Percentiles rank a stretch among this genome's conserved stretches.
phyloP scores from a whole-genome alignment of 2,329 filamentous ascomycete genomes.

The Fusarium sterilihyphosum region DNA sequence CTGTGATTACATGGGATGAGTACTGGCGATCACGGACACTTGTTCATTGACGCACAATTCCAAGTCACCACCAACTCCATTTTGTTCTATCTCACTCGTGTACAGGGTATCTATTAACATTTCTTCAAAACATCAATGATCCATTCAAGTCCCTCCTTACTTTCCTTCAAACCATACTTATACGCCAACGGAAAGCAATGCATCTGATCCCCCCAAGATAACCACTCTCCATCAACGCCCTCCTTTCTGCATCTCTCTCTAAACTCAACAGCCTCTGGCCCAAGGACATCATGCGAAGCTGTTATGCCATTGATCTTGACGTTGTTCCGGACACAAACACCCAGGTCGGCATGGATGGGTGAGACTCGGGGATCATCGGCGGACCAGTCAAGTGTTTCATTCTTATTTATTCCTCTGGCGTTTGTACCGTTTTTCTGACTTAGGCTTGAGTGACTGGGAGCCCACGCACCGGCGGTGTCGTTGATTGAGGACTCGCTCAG shows the following conservation, averaged over 20 bases:
- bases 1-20: rapidly evolving
- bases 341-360: slow-evolving; percentile 57
- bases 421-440: neutral
- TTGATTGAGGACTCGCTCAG: slow-evolving; percentile 33
- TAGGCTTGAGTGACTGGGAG: neutral
- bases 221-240: slow-evolving; percentile 62
- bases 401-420: rapidly evolving
- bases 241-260: slow-evolving; percentile 55
- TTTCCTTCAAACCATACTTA: slow-evolving; percentile 58
- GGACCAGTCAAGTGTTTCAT: slow-evolving; percentile 25
- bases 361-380: slow-evolving; percentile 57
- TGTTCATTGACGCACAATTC: rapidly evolving
- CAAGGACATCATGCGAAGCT: slow-evolving; percentile 62
- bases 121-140: slow-evolving; percentile 26
- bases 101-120: neutral
- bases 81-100: neutral
- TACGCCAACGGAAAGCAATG: slow-evolving; percentile 66
- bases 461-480: slow-evolving; percentile 42
- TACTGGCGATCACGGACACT: too few species aligned
- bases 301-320: slow-evolving; percentile 63
- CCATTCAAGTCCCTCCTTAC: slow-evolving; percentile 42
- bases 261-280: slow-evolving; percentile 61
- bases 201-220: slow-evolving; percentile 69
- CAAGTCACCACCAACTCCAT: neutral
- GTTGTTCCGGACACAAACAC: slow-evolving; percentile 39